Evolutionary conservation across 2,329 filamentous ascomycete genomes (phyloP).

Genomic region (Periconia sp.): DNA sequence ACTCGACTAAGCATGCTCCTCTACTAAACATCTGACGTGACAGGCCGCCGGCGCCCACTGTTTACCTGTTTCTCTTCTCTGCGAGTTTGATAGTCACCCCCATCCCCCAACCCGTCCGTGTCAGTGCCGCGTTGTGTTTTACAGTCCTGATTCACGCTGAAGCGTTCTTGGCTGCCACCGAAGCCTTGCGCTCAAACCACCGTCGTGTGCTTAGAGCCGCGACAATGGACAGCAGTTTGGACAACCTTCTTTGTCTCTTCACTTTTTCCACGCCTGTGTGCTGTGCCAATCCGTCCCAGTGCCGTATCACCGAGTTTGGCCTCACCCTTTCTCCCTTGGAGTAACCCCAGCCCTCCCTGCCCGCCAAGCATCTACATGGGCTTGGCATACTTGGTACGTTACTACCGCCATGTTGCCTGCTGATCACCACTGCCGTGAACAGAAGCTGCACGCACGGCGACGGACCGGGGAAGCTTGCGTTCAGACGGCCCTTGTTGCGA

Average conservation of each 20-base stretch:
- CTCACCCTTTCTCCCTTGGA: too few species aligned
- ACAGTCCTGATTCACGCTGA: background rate
- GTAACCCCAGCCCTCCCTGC: too few species aligned
- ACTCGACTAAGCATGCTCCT: too few species aligned
- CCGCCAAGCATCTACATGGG: too few species aligned
- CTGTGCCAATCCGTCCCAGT: too few species aligned
- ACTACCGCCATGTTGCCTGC: too few species aligned
- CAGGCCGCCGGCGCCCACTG: background rate
- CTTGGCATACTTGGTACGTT: too few species aligned
- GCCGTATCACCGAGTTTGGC: too few species aligned
- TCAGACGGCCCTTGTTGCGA: background rate
- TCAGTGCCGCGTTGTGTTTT: background rate
- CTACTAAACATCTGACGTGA: background rate
- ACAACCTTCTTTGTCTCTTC: too few species aligned
- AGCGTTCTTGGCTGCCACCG: constrained; percentile 10
- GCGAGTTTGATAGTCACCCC: background rate
- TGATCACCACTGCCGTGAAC: too few species aligned
- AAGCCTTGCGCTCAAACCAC: constrained; percentile 7
- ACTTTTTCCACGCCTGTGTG: too few species aligned
- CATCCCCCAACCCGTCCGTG: background rate
- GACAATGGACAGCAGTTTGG: background rate
- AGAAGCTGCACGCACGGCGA: background rate
- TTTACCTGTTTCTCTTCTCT: background rate
- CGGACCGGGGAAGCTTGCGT: constrained; percentile 8
- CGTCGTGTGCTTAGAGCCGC: constrained; percentile 6